Evolutionary conservation across 345 rosid genomes (phyloP), one percentile per base, ranked within the genome.

Genomic region (Salix exigua): DNA sequence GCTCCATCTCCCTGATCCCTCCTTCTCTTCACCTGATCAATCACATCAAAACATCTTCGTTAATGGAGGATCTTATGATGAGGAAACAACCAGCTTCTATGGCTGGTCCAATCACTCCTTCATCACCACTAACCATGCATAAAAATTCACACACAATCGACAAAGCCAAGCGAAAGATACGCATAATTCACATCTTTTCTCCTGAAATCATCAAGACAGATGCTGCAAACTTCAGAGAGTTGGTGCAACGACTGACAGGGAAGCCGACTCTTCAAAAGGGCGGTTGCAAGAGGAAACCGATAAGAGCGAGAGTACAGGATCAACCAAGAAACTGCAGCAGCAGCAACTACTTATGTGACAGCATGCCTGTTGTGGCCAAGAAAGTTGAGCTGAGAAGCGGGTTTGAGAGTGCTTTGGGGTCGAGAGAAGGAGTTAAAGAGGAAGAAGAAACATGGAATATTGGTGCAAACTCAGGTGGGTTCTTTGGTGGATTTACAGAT

Each of bases 141-240:
- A 87, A 77, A 70, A 76, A 81, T 21, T 94, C 97, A 23, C 83
- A 77, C 4, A 66, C 82, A 18, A 86, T 89, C 44, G 80, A 91
- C 58, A 92, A 94, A 84, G 38, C 85, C 23, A 91, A 92, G 90
- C 97, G 80, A 26, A 89, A 89, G 85, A 87, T 93, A 14, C 88
- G 97, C 30, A 91, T 96, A 37, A 88, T 93, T 75, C 98, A 96
- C 88, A 87, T 93, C 79, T 89, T 88, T 82, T 96, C 96, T 38
- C 99, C 99, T 17, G 97, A 93, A 86, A 91, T 96, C 85, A 96
- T 93, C 90, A 89, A 91, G 80, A 93, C 98, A 25, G 98, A 93
- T 80, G 96, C 81, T 17, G 92, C 89, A 9, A 93, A 89, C 88
- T 96, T 96, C 80, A 79, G 96, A 61, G 98, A 92, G 78, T 84